phyloP scores from a whole-genome alignment of 768 basidiomycete species.

The Mycena amicta region DNA sequence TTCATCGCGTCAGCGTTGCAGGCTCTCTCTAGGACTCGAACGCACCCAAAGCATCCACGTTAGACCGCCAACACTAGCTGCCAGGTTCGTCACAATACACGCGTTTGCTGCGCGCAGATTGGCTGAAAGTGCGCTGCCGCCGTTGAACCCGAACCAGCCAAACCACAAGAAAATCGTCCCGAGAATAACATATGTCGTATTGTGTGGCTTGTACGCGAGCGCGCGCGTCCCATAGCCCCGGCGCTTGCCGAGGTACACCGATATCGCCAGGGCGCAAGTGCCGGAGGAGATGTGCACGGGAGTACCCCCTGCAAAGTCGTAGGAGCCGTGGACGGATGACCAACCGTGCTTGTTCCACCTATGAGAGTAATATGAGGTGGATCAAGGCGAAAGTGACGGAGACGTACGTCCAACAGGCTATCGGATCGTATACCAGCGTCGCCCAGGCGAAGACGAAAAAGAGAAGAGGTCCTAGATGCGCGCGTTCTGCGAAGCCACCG shows the following conservation, averaged over 20 bases:
- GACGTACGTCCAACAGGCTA: slow-evolving; percentile 69
- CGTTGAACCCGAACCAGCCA: slow-evolving; percentile 92
- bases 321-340: slow-evolving; percentile 76
- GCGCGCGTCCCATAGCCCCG: slow-evolving; percentile 34
- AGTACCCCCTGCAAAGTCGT: slow-evolving; percentile 54
- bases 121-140: slow-evolving; percentile 87
- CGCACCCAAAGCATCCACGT: slow-evolving; percentile 93
- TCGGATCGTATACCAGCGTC: slow-evolving; percentile 87
- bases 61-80: slow-evolving; percentile 82
- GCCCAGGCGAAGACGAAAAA: slow-evolving; percentile 92
- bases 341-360: slow-evolving; percentile 85
- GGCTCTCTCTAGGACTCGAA: no score
- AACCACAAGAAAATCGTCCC: slow-evolving; percentile 88
- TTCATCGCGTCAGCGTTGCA: no score
- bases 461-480: slow-evolving; percentile 80
- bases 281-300: slow-evolving; percentile 42
- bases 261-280: no score
- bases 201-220: slow-evolving; percentile 91
- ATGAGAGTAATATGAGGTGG: slow-evolving; percentile 27
- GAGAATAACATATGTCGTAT: slow-evolving; percentile 89
- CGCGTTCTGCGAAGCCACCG: slow-evolving; percentile 91
- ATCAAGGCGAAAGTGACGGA: neutral
- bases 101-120: slow-evolving; percentile 87
- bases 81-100: slow-evolving; percentile 91
- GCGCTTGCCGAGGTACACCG: no score